Evolutionary conservation across 371 early-diverging fungal genomes (phyloP), one percentile per base, ranked within the genome.

Genomic region (Mucor sp.): DNA sequence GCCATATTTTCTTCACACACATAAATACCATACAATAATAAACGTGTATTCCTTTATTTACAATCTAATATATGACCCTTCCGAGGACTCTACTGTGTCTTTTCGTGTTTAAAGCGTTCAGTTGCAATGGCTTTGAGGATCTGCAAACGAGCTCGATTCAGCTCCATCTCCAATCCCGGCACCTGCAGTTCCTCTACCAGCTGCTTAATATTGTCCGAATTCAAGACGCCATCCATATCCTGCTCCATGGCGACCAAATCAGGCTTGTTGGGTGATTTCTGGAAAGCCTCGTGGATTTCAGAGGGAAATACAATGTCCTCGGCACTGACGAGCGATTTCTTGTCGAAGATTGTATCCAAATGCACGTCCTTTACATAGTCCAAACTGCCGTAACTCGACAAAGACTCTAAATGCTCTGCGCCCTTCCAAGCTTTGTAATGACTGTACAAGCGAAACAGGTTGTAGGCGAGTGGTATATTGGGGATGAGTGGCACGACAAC

Each of bases 381-480:
- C 5, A 62, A 35, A 19, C 57, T 56, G 11, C 47, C 57, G 43
- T 73, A 69, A 32, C 75, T 65, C 25, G 71, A 33, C 14, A 87
- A 41, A 14, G 74, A 64, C 28, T 77, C 71, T 37, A 91, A 61
- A 59, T 88, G 86, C 56, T 85, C 85, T 0, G 89, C 91, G 0
- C 92, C 92, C 39, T 87, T 85, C 57, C 79, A 84, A 1, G 91
- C 91, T 80, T 89, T 89, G 77, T 90, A 93, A 64, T 94, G 92
- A 55, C 91, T 91, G 78, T 92, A 92, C 17, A 93, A 77, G 6
- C 95, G 89, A 68, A 91, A 93, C 25, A 91, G 65, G 67, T 94
- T 94, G 76, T 94, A 94, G 23, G 90, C 89, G 15, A 94, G 74
- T 0, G 93, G 93, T 50, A 94, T 87, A 74, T 94, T 94, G 35